These are phyloP conservation scores for Apostasia ramifera DNA, from an alignment of 106 monocot species.

Conservation along the genomic window DNA sequence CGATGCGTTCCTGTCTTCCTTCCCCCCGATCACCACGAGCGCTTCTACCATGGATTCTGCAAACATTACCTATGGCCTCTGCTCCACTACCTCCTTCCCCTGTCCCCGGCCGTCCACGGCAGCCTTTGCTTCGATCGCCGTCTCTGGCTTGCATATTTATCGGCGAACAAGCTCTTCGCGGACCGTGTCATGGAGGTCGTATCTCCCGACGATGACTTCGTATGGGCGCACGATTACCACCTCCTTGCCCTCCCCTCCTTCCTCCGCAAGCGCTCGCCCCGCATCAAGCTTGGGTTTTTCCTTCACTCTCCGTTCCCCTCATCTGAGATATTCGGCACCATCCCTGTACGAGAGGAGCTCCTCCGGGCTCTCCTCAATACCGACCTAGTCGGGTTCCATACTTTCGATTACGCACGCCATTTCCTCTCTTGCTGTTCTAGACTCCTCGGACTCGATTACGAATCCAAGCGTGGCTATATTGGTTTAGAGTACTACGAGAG, in stretches of 20 bases:
- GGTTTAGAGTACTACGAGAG: slow-evolving; percentile 65
- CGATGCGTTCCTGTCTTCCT: slow-evolving; percentile 74
- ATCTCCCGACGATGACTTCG: slow-evolving; percentile 65
- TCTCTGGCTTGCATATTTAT: slow-evolving; percentile 53
- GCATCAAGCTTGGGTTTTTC: slow-evolving; percentile 73
- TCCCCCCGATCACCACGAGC: slow-evolving; percentile 24
- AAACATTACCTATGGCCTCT: slow-evolving; percentile 90
- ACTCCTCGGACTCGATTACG: slow-evolving; percentile 70
- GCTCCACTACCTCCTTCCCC: slow-evolving; percentile 83
- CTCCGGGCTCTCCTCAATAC: slow-evolving; percentile 65
- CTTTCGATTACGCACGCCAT: slow-evolving; percentile 85
- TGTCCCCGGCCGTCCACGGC: slow-evolving; percentile 31
- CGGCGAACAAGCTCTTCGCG: slow-evolving; percentile 67
- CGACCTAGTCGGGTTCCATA: slow-evolving; percentile 87
- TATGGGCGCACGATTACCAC: slow-evolving; percentile 94
- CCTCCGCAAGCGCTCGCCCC: slow-evolving; percentile 44
- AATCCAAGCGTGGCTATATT: slow-evolving; percentile 75
- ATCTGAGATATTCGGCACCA: slow-evolving; percentile 67
- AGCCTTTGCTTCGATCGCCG: slow-evolving; percentile 31
- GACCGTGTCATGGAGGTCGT: slow-evolving; percentile 64
- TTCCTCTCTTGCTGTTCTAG: slow-evolving; percentile 77
- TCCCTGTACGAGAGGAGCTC: slow-evolving; percentile 74
- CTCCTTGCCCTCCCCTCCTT: slow-evolving; percentile 83
- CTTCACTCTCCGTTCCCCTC: slow-evolving; percentile 82
- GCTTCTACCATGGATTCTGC: slow-evolving; percentile 81